Percentiles rank a stretch among this genome's conserved stretches.
Conservation (phyloP, 2,329 filamentous ascomycete species). For the Myriosclerotinia curreyana region DNA sequence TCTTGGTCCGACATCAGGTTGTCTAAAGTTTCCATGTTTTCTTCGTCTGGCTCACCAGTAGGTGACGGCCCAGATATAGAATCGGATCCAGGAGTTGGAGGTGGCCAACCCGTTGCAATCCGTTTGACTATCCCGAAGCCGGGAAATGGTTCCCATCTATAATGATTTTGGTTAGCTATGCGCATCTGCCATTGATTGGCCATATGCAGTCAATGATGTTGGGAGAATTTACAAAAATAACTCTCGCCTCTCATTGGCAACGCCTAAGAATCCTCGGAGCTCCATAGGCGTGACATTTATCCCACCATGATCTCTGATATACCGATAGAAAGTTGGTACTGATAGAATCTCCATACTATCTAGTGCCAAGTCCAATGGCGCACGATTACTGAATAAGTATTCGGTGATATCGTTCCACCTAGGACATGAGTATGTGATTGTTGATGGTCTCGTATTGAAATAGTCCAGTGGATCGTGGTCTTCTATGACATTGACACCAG, state of each 20-base stretch:
- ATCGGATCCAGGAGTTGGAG: background rate
- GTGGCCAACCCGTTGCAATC: conserved; percentile 5
- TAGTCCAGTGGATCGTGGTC: background rate
- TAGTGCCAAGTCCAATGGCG: background rate
- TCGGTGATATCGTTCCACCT: background rate
- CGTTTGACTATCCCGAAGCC: conserved; percentile 4
- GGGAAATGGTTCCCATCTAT: conserved; percentile 7
- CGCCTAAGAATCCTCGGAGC: conserved; percentile 1
- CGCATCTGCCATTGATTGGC: too few species aligned
- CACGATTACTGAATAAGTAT: background rate
- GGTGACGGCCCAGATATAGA: background rate
- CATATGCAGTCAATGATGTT: too few species aligned
- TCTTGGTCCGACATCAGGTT: conserved; percentile 7
- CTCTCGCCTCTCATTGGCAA: conserved; percentile 3
- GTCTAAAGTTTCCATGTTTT: conserved; percentile 5
- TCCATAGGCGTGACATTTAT: background rate
- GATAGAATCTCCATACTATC: conserved; percentile 10
- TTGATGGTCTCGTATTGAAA: background rate
- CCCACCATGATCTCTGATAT: conserved; percentile 2
- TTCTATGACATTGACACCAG: background rate
- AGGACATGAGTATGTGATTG: background rate
- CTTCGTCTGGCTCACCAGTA: background rate
- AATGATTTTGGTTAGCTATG: background rate
- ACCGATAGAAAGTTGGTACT: background rate
- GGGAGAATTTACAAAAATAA: conserved; percentile 7